Conservation (phyloP, 495 filamentous ascomycete genomes). For the Aspergillus coremiiformis region DNA sequence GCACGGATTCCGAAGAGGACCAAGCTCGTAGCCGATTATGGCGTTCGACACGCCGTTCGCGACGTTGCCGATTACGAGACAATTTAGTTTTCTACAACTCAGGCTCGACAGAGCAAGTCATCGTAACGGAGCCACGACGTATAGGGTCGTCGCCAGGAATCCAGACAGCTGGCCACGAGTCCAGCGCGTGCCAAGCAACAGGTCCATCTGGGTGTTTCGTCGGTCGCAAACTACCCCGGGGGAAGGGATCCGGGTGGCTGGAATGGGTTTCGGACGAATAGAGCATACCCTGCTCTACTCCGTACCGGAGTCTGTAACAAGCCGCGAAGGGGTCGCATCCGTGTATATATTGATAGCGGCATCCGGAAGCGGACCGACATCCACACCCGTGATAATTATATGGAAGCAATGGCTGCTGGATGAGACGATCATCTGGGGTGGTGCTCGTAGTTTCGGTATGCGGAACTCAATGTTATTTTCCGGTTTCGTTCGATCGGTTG, state of each 20-base stretch:
- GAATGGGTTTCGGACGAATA: conserved; percentile 35
- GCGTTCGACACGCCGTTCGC: too few relatives aligned
- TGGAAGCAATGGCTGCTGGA: too few relatives aligned
- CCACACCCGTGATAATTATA: too few relatives aligned
- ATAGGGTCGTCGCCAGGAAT: conserved; percentile 53
- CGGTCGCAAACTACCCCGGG: conserved; percentile 35
- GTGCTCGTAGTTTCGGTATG: conserved; percentile 19
- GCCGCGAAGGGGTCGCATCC: conserved; percentile 50
- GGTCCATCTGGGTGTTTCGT: conserved; percentile 50
- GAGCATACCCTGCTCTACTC: conserved; percentile 54
- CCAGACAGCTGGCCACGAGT: conserved; percentile 55
- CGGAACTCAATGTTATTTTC: neutral
- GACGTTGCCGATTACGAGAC: neutral
- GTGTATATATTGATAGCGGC: conserved; percentile 62
- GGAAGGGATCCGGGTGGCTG: conserved; percentile 50
- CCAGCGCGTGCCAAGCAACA: conserved; percentile 44
- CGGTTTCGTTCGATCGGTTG: too few relatives aligned
- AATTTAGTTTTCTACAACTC: conserved; percentile 5
- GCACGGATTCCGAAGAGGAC: too few relatives aligned
- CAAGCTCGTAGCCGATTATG: too few relatives aligned
- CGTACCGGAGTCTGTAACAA: conserved; percentile 57
- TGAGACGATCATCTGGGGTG: conserved; percentile 55
- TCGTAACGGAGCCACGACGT: conserved; percentile 4
- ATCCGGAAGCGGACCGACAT: conserved; percentile 58
- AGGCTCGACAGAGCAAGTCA: conserved; percentile 6